Conservation (phyloP, 1,139 yeast species). For the Scheffersomyces titani region DNA sequence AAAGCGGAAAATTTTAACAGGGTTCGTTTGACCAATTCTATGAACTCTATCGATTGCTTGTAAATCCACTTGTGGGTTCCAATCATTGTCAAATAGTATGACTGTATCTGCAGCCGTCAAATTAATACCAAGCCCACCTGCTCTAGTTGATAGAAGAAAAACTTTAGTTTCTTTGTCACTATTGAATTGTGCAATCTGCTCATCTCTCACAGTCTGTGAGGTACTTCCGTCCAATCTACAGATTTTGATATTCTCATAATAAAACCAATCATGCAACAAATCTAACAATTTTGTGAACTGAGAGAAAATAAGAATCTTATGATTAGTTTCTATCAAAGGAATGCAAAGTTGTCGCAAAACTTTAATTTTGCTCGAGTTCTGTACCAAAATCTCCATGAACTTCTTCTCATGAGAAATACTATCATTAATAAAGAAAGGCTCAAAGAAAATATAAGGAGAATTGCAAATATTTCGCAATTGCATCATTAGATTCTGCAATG, state of each 20-base stretch:
- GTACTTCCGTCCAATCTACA: slow-evolving; percentile 81
- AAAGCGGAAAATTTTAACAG: slow-evolving; percentile 78
- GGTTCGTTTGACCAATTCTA: slow-evolving; percentile 84
- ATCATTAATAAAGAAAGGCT: slow-evolving; percentile 60
- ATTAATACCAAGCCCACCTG: slow-evolving; percentile 94
- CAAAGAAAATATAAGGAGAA: slow-evolving; percentile 80
- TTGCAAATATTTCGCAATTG: slow-evolving; percentile 83
- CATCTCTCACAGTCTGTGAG: slow-evolving; percentile 63
- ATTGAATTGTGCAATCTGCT: slow-evolving; percentile 58
- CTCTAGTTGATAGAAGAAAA: slow-evolving; percentile 83
- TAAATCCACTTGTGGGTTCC: slow-evolving; percentile 96
- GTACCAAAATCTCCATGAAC: slow-evolving; percentile 35
- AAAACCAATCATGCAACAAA: slow-evolving; percentile 67
- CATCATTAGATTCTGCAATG: slow-evolving; percentile 69
- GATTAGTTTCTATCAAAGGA: slow-evolving; percentile 40
- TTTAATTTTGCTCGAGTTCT: slow-evolving; percentile 71
- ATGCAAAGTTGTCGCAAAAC: slow-evolving; percentile 64
- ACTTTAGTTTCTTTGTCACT: slow-evolving; percentile 35
- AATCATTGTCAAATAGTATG: slow-evolving; percentile 85
- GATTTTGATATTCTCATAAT: slow-evolving; percentile 30
- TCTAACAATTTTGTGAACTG: slow-evolving; percentile 84
- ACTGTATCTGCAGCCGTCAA: slow-evolving; percentile 88
- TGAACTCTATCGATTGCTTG: slow-evolving; percentile 97
- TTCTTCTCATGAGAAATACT: slow-evolving; percentile 14
- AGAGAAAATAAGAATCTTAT: slow-evolving; percentile 76